Base-by-base conservation (phyloP, 306 rosid species). In the Alnus glutinosa region DNA sequence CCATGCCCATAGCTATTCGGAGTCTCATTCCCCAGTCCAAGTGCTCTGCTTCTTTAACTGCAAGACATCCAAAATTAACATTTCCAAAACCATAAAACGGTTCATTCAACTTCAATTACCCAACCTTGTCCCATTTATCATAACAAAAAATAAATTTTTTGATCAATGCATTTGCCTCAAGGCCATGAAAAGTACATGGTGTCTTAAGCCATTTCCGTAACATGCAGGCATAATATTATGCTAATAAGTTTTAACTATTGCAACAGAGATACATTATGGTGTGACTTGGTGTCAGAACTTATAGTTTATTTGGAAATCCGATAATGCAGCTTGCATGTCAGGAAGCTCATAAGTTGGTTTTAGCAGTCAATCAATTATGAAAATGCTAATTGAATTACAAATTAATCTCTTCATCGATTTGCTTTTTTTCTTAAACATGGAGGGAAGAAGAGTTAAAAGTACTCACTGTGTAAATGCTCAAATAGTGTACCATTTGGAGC, bases 401-500 rank as follows among this genome's bases (percentile, higher is more conserved):
- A 23, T 23, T 23, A 23, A 23, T 23, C 28, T 23, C 28, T 23
- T 23, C 28, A 23, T 23, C 28, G 28, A 3, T 39, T 39, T 39
- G 2, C 4, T 10, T 67, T 44, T 16, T 70, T 32, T 47, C 50
- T 37, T 19, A 11, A 36, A 71, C 32, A 52, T 66, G 16, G 51
- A 55, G 30, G 50, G 16, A 49, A 12, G 49, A 14, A 52, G 28
- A 19, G 44, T 9, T 68, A 48, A 74, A 49, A 18, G 14, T 54
- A 85, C 98, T 89, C 61, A 95, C 98, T 73, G 76, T 95, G 98
- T 80, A 95, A 83, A 85, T 95, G 97, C 83, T 95, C 98, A 74
- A 87, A 92, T 54, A 95, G 88, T 0, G 98, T 90, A 86, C 98
- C 98, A 74, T 95, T 95, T 59, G 98, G 98, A 80, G 98, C 98